These are phyloP conservation scores for Penicillium sp. DNA, from an alignment of 2,329 filamentous ascomycete genomes.

Conservation along the genomic window DNA sequence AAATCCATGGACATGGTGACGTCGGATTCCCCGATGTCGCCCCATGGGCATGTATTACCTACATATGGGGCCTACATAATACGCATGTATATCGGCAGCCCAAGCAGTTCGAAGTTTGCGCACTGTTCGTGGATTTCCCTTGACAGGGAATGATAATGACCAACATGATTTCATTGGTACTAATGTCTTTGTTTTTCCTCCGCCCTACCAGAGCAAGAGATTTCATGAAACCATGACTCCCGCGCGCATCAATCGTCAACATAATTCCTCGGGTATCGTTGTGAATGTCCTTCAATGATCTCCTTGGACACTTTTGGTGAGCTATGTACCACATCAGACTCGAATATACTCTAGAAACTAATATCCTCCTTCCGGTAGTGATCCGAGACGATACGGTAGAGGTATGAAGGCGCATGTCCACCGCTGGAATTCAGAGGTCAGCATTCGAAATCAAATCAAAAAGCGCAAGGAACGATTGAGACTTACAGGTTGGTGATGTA, in stretches of 20 bases:
- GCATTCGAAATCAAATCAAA: not conserved
- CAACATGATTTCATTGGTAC: not conserved
- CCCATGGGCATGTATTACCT: too few species aligned
- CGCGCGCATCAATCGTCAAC: slow-evolving; percentile 19
- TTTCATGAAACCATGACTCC: slow-evolving; percentile 10
- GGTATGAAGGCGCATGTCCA: slow-evolving; percentile 63
- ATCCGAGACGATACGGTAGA: slow-evolving; percentile 66
- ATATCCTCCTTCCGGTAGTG: slow-evolving; percentile 67
- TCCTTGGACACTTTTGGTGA: slow-evolving; percentile 2
- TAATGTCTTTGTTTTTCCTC: slow-evolving; percentile 2
- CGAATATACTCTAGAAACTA: slow-evolving; percentile 38
- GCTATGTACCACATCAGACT: not conserved
- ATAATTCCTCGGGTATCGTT: slow-evolving; percentile 26
- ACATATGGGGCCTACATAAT: too few species aligned
- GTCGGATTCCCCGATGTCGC: too few species aligned
- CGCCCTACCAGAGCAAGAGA: slow-evolving; percentile 4
- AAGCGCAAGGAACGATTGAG: not conserved
- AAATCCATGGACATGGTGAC: too few species aligned
- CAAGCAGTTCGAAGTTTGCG: too few species aligned
- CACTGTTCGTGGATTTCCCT: not conserved
- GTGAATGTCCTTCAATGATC: slow-evolving; percentile 7
- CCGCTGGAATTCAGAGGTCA: slow-evolving; percentile 46
- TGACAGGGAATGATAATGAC: not conserved
- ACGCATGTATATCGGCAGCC: too few species aligned
- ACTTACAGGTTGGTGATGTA: slow-evolving; percentile 78